Evolutionary conservation across 2,329 filamentous ascomycete species (phyloP).

Genomic region (Xylariaceae sp.): DNA sequence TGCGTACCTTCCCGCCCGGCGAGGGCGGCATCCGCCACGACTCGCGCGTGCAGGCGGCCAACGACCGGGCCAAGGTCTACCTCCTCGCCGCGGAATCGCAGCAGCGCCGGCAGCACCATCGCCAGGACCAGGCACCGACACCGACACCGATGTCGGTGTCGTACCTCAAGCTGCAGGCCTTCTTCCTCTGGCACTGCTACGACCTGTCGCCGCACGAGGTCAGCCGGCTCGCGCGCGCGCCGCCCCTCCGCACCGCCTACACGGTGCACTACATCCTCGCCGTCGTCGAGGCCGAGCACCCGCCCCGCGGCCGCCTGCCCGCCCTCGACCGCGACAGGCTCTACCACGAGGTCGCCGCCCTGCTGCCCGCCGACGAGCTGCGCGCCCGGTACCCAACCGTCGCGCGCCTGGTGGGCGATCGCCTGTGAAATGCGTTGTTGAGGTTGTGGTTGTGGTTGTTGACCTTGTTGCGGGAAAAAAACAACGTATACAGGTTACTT

Average conservation of each 20-base stretch:
- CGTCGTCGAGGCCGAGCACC: slow-evolving; percentile 41
- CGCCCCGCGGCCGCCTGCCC: slow-evolving; percentile 36
- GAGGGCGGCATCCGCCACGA: slow-evolving; percentile 29
- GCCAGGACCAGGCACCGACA: slow-evolving; percentile 3
- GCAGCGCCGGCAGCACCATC: slow-evolving; percentile 22
- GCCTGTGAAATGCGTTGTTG: too few species aligned
- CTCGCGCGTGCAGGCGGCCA: slow-evolving; percentile 35
- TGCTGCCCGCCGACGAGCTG: neutral
- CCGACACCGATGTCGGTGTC: neutral
- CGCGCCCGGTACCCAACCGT: neutral
- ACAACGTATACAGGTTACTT: too few species aligned
- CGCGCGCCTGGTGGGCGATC: neutral
- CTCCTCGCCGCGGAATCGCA: too few species aligned
- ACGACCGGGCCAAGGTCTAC: slow-evolving; percentile 30
- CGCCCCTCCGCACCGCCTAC: slow-evolving; percentile 49
- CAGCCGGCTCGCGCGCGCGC: slow-evolving; percentile 49
- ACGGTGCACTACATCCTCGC: slow-evolving; percentile 53
- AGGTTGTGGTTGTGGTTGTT: too few species aligned
- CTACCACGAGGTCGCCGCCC: neutral
- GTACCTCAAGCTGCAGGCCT: slow-evolving; percentile 42
- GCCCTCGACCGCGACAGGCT: slow-evolving; percentile 34
- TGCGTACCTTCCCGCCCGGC: neutral
- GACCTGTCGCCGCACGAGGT: slow-evolving; percentile 41
- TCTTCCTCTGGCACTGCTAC: slow-evolving; percentile 57
- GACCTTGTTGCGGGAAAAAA: too few species aligned